phyloP scores from a whole-genome alignment of 108 stramenopile species.

The Cyclotella baltica region DNA sequence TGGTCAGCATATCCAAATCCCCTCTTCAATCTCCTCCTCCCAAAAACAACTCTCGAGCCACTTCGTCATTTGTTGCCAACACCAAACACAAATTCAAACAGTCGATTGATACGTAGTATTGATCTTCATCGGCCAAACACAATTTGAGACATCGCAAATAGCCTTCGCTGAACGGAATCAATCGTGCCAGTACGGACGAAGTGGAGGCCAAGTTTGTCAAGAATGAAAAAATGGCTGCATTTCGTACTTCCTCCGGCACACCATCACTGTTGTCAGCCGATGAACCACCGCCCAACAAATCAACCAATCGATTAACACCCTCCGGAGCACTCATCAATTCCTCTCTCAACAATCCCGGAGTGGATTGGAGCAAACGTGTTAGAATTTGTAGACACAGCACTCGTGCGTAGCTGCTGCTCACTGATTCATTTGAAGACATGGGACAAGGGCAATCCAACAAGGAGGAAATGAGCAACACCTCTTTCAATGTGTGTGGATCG shows the following conservation, averaged over 20 bases:
- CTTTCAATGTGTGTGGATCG: constrained; percentile 7
- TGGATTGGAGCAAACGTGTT: constrained; percentile 39
- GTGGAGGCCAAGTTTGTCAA: constrained; percentile 58
- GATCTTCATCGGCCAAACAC: constrained; percentile 43
- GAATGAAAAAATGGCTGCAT: constrained; percentile 70
- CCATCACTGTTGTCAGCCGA: not conserved
- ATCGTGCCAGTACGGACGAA: constrained; percentile 61
- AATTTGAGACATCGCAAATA: constrained; percentile 64
- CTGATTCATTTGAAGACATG: not conserved
- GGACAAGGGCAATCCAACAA: constrained; percentile 63
- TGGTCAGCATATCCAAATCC: too few relatives aligned
- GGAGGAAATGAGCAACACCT: constrained; percentile 39
- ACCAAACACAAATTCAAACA: constrained; percentile 60
- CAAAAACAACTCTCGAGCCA: constrained; percentile 63
- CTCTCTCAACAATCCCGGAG: constrained; percentile 49
- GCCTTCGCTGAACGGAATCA: constrained; percentile 78
- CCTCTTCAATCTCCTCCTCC: too few relatives aligned
- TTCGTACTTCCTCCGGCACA: constrained; percentile 68
- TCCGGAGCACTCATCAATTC: constrained; percentile 82
- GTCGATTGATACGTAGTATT: constrained; percentile 60
- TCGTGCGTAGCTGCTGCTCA: constrained; percentile 59
- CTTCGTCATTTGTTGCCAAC: constrained; percentile 61
- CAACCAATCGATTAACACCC: constrained; percentile 77
- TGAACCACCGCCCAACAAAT: constrained; percentile 54
- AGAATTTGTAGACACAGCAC: constrained; percentile 70